Evolutionary conservation across 2,329 filamentous ascomycete genomes (phyloP).

Genomic region (Aspergillus sp.): DNA sequence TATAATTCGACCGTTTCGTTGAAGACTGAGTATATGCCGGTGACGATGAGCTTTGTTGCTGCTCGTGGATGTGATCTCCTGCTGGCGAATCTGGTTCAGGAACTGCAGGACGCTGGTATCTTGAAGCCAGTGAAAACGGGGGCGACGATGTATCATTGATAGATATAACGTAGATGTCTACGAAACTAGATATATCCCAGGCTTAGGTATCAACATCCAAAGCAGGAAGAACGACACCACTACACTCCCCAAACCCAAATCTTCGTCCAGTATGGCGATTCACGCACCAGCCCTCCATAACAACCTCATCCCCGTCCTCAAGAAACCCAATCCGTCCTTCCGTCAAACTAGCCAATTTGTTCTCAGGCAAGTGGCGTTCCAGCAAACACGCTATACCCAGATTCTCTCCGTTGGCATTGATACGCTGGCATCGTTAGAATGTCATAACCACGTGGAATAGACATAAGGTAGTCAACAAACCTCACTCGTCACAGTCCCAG

Average conservation of each 20-base stretch:
- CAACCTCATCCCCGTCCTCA: constrained; percentile 16
- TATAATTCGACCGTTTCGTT: not conserved
- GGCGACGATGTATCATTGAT: constrained; percentile 14
- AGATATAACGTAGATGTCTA: not conserved
- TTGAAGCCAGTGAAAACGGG: constrained; percentile 25
- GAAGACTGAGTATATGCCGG: constrained; percentile 33
- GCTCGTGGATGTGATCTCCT: constrained; percentile 34
- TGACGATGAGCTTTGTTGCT: constrained; percentile 28
- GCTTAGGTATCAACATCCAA: not conserved
- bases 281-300: constrained; percentile 17
- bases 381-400: constrained; percentile 15
- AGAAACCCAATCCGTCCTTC: constrained; percentile 8
- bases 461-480: not conserved
- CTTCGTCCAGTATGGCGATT: constrained; percentile 5
- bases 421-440: constrained; percentile 1
- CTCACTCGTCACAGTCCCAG: constrained; percentile 24
- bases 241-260: constrained; percentile 17
- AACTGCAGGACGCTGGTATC: constrained; percentile 25
- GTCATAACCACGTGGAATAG: not conserved
- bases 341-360: not conserved
- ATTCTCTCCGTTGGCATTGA: constrained; percentile 11
- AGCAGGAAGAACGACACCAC: constrained; percentile 10
- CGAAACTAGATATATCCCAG: too few relatives aligned
- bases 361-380: constrained; percentile 10
- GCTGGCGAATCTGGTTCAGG: constrained; percentile 29